A percentile compares a stretch with the other conserved stretches of the same genome.
These are phyloP conservation scores for Nannochloris sp. DNA, from an alignment of 139 green algal genomes.

Conservation along the genomic window DNA sequence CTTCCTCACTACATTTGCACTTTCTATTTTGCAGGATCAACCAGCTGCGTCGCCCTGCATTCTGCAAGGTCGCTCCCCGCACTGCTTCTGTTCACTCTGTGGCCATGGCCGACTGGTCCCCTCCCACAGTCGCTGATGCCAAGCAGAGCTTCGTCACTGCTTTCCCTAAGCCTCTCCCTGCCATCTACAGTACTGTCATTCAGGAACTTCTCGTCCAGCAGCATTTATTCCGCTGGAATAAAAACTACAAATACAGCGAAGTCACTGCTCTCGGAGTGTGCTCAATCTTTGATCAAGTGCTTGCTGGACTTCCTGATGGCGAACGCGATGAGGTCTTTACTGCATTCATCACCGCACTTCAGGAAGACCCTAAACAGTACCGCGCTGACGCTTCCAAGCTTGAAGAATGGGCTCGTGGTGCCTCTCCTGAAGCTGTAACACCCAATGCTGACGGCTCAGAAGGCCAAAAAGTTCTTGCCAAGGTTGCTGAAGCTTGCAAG, in stretches of 20 bases:
- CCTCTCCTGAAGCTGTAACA: neutral
- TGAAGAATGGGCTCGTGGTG: slow-evolving; percentile 39
- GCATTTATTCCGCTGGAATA: slow-evolving; percentile 82
- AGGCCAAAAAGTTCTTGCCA: slow-evolving; percentile 58
- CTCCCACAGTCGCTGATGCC: slow-evolving; percentile 54
- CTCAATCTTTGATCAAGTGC: slow-evolving; percentile 82
- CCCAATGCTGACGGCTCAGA: slow-evolving; percentile 35
- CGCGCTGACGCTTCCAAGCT: slow-evolving; percentile 49
- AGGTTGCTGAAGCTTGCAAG: slow-evolving; percentile 38
- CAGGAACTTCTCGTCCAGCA: slow-evolving; percentile 91
- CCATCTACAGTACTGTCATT: slow-evolving; percentile 80
- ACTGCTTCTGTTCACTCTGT: too few species aligned
- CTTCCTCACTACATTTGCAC: neutral
- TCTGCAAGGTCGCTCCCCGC: too few species aligned
- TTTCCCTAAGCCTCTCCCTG: slow-evolving; percentile 61
- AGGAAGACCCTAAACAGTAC: slow-evolving; percentile 66
- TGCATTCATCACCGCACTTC: slow-evolving; percentile 69
- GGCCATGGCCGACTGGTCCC: too few species aligned
- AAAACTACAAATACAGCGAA: slow-evolving; percentile 81
- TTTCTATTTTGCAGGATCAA: neutral
- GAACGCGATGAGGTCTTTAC: slow-evolving; percentile 56
- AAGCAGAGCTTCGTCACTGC: slow-evolving; percentile 43
- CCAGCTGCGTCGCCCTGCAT: too few species aligned
- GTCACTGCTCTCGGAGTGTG: slow-evolving; percentile 82
- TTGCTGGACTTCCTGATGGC: slow-evolving; percentile 57